A percentile compares a stretch with the other conserved stretches of the same genome.
phyloP scores from a whole-genome alignment of 1,284 basidiomycete species.

The Neolentinus lepideus region DNA sequence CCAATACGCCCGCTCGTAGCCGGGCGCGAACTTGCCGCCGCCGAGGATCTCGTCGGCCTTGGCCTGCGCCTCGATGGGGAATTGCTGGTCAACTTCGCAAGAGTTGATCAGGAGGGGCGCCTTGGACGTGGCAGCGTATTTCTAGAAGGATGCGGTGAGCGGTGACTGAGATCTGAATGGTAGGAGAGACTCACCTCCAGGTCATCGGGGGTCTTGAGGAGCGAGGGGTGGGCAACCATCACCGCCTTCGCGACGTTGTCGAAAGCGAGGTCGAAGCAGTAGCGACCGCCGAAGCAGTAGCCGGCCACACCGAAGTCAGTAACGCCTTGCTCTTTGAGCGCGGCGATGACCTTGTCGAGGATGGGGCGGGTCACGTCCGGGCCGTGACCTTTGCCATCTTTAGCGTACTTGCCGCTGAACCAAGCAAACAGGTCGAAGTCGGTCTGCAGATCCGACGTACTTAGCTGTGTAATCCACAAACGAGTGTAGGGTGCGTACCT shows the following conservation, averaged over 20 bases:
- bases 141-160: constrained; percentile 14
- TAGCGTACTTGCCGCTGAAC: constrained; percentile 24
- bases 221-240: constrained; percentile 62
- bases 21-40: constrained; percentile 27
- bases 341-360: constrained; percentile 51
- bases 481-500: not conserved
- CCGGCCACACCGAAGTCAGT: constrained; percentile 53
- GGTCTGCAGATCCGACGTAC: not conserved
- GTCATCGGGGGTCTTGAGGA: constrained; percentile 46
- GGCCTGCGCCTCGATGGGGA: constrained; percentile 22
- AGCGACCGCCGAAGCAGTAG: constrained; percentile 69
- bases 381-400: constrained; percentile 26
- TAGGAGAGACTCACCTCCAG: constrained; percentile 37
- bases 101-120: constrained; percentile 38
- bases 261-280: constrained; percentile 62
- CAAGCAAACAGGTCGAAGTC: constrained; percentile 42
- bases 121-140: constrained; percentile 20
- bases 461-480: not conserved
- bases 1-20: constrained; percentile 38
- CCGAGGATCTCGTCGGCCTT: constrained; percentile 34
- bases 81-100: constrained; percentile 27
- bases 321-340: constrained; percentile 51
- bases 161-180: not conserved
- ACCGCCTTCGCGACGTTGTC: constrained; percentile 48
- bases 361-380: constrained; percentile 37